Evolutionary conservation across 805 yeast genomes (phyloP).

Genomic region (Lachancea sp.): DNA sequence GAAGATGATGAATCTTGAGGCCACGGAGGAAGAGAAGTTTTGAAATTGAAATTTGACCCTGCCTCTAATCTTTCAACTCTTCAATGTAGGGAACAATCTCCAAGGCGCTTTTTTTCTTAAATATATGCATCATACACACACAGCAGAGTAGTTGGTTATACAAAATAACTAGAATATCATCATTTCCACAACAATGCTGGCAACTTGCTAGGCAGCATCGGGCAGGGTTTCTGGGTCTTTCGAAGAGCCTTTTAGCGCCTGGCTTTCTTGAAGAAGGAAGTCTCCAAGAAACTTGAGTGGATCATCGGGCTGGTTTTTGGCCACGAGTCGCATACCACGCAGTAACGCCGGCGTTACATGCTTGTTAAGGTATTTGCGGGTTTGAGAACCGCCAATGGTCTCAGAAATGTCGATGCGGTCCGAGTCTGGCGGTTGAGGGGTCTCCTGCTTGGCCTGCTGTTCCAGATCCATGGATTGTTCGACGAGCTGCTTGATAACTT

Average conservation of each 20-base stretch:
- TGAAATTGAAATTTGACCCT: slow-evolving; percentile 19
- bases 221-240: not conserved
- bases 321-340: slow-evolving; percentile 55
- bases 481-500: no score
- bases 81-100: no score
- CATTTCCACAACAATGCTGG: no score
- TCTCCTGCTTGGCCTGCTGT: slow-evolving; percentile 5
- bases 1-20: slow-evolving; percentile 44
- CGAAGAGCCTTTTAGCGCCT: slow-evolving; percentile 3
- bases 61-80: no score
- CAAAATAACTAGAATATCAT: not conserved
- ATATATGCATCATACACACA: not conserved
- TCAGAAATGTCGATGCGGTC: slow-evolving; percentile 36
- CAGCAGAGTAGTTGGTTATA: not conserved
- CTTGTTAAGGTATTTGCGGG: slow-evolving; percentile 60
- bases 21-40: slow-evolving; percentile 37
- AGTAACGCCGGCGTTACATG: slow-evolving; percentile 57
- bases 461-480: slow-evolving; percentile 1
- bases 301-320: slow-evolving; percentile 46
- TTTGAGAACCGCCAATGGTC: slow-evolving; percentile 64
- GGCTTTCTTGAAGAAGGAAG: slow-evolving; percentile 39
- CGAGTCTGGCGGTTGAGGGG: slow-evolving; percentile 6
- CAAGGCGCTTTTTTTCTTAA: no score
- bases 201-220: not conserved
- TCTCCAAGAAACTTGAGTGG: slow-evolving; percentile 51